These are phyloP conservation scores for Camellia japonica DNA, from an alignment of 148 eudicot species.

Conservation along the genomic window DNA sequence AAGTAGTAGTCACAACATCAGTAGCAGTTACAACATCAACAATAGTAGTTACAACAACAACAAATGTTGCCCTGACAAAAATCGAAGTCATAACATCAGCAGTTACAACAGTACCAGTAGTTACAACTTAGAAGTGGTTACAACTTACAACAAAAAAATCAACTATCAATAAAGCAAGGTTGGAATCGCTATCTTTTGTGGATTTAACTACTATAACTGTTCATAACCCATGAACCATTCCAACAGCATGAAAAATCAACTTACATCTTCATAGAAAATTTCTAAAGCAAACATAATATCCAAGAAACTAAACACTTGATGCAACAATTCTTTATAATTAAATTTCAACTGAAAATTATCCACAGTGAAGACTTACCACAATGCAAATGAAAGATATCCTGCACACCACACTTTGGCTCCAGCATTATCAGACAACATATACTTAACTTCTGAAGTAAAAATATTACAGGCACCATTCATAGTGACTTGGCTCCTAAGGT, in stretches of 20 bases:
- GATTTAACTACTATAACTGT: neutral
- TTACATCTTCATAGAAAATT: neutral
- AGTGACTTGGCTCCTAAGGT: constrained; percentile 76
- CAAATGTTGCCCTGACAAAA: neutral
- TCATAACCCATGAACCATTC: neutral
- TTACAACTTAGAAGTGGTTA: neutral
- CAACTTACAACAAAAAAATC: neutral
- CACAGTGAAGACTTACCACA: constrained; percentile 60
- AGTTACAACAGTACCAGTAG: neutral
- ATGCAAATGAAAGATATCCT: constrained; percentile 68
- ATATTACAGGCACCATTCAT: constrained; percentile 62
- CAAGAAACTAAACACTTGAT: neutral
- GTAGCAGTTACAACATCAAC: neutral
- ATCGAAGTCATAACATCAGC: neutral
- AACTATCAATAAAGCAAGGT: neutral
- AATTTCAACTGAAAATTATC: constrained; percentile 8
- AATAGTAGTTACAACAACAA: neutral
- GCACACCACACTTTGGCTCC: constrained; percentile 88
- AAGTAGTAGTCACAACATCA: neutral
- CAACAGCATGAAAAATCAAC: neutral
- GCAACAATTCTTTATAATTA: neutral
- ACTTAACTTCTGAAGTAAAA: constrained; percentile 72
- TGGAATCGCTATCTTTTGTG: neutral
- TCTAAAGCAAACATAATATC: neutral
- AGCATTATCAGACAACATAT: constrained; percentile 69